phyloP scores from a whole-genome alignment of 257 asterid genomes.

The Ilex asprella region DNA sequence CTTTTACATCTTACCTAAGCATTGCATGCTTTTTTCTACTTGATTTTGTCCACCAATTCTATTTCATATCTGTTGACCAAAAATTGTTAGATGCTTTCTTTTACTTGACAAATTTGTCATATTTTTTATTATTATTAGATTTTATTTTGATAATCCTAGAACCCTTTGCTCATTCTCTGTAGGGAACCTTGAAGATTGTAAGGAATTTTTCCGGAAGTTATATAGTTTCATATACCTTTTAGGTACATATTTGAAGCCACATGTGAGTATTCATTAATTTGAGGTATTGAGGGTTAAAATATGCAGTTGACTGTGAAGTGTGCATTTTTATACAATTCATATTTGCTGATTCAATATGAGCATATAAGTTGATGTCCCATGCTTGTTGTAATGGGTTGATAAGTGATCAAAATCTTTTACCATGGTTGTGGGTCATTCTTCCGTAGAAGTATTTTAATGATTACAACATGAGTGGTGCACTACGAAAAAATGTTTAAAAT shows the following conservation, averaged over 20 bases:
- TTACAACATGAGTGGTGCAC: too few species aligned
- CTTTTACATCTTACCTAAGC: too few species aligned
- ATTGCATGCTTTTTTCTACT: too few species aligned
- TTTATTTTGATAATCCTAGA: not conserved
- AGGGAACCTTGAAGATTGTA: slow-evolving; percentile 75
- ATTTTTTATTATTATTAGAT: not conserved
- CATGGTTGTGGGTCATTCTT: too few species aligned
- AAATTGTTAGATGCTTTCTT: not conserved
- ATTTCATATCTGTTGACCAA: not conserved
- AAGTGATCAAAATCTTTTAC: too few species aligned
- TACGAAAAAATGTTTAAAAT: too few species aligned
- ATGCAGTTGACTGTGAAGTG: slow-evolving; percentile 4
- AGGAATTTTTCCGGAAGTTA: slow-evolving; percentile 55
- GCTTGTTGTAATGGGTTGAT: too few species aligned
- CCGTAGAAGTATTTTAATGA: too few species aligned
- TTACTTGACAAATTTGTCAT: not conserved
- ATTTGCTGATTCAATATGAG: not conserved
- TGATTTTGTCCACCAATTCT: too few species aligned
- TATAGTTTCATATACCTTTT: slow-evolving; percentile 58
- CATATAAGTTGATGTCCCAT: not conserved
- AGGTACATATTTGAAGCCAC: slow-evolving; percentile 92
- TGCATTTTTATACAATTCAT: not conserved
- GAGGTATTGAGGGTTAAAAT: not conserved
- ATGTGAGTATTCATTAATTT: slow-evolving; percentile 56
- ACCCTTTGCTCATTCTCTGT: slow-evolving; percentile 24